A percentile compares a stretch with the other conserved stretches of the same genome.
Conservation (phyloP, 176 grass and related monocot genomes). For the Guadua angustifolia region DNA sequence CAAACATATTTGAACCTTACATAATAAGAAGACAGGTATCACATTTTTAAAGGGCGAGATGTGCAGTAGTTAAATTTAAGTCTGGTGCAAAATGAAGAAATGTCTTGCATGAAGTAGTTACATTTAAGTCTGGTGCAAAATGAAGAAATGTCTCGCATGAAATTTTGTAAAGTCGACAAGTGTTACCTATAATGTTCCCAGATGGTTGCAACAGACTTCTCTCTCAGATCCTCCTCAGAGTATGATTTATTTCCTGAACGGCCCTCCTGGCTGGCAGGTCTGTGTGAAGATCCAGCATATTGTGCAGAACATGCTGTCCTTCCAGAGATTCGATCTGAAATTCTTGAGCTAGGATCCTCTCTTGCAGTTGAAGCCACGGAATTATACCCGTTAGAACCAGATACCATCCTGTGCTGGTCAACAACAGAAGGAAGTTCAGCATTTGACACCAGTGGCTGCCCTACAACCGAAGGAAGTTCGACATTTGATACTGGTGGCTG, state of each 20-base stretch:
- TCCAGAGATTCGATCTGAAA: conserved; percentile 48
- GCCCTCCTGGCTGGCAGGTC: conserved; percentile 52
- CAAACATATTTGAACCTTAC: conserved; percentile 15
- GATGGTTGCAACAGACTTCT: conserved; percentile 84
- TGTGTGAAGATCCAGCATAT: conserved; percentile 57
- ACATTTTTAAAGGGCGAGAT: not conserved
- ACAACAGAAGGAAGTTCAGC: conserved; percentile 44
- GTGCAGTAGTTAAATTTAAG: not conserved
- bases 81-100: not conserved
- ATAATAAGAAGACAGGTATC: conserved; percentile 1
- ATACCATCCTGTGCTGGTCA: conserved; percentile 53
- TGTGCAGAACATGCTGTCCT: conserved; percentile 46
- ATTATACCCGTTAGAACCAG: conserved; percentile 66
- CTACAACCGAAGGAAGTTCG: no score
- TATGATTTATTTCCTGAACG: conserved; percentile 60
- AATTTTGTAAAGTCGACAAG: not conserved
- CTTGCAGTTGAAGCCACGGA: conserved; percentile 41
- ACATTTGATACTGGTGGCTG: no score
- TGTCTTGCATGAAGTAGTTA: not conserved
- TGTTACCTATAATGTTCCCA: conserved; percentile 86
- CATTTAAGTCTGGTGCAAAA: not conserved
- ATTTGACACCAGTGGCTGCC: conserved; percentile 65
- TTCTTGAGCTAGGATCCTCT: conserved; percentile 50
- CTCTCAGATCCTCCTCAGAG: conserved; percentile 62
- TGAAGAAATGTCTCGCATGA: not conserved